Evolutionary conservation across 305 asterid genomes (phyloP), one percentile per base, ranked within the genome.

Genomic region (Ilex paraguariensis): DNA sequence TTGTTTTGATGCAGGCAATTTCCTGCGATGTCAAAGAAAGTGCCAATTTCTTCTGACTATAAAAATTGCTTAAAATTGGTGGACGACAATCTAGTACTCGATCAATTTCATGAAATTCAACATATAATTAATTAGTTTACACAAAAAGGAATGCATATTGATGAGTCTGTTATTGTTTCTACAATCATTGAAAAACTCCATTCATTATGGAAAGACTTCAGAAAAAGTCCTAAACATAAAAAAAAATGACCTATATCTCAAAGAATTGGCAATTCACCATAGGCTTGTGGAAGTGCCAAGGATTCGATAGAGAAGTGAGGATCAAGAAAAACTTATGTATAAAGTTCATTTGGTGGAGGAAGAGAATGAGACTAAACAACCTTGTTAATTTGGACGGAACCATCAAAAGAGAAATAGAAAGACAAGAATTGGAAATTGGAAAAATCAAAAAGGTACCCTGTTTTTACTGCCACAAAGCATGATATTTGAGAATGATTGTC

Each of bases 171-270:
- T 31, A 10, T 15, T 3, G 30, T 33, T 33, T 32, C 61, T 57
- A 8, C 12, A 10, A 33, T 57, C 10, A 57, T 57, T 33, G 48
- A 59, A 30, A 59, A 59, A 42, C 28, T 59, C 11, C 52, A 48
- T 12, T 17, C 32, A 3, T 6, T 3, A 0, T 57, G 46, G 30
- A 58, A 58, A 36, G 42, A 36, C 8, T 36, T 36, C 8, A 36
- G 42, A 36, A 36, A 36, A 36, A 4, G 42, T 36, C 62, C 32
- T 58, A 58, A 36, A 39, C 62, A 59, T 44, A 59, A 59, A n/a
- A 15, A 58, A 58, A 16, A 1, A 58, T 17, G 13, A 36, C 21
- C 5, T 58, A 4, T 31, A 45, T 33, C 1, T 58, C 3, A 10
- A 10, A 31, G 31, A 58, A 36, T 17, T 58, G 13, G 48, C 31